Evolutionary conservation across 2,329 filamentous ascomycete genomes (phyloP).

Genomic region (Aspergillus sp.): DNA sequence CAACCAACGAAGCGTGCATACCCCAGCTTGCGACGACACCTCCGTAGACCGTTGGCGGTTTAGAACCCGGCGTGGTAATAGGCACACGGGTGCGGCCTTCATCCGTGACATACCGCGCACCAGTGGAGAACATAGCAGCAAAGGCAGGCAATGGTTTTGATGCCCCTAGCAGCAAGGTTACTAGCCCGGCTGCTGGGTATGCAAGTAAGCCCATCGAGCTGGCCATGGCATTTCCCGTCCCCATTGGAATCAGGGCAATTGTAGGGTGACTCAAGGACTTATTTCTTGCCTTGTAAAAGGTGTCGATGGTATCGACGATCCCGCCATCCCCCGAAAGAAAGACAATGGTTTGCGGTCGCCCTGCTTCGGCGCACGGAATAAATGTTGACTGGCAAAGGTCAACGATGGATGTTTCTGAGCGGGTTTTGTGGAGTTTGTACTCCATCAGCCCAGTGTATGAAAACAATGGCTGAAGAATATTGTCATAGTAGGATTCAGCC

Average conservation of each 20-base stretch:
- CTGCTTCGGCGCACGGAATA: slow-evolving; percentile 48
- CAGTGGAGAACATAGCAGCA: slow-evolving; percentile 58
- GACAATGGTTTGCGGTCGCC: slow-evolving; percentile 60
- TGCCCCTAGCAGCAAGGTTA: slow-evolving; percentile 59
- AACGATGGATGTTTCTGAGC: slow-evolving; percentile 60
- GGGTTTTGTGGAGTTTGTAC: slow-evolving; percentile 61
- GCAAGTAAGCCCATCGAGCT: slow-evolving; percentile 35
- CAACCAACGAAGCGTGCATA: slow-evolving; percentile 83
- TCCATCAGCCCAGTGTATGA: slow-evolving; percentile 41
- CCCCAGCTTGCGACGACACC: slow-evolving; percentile 88
- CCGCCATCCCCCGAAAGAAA: slow-evolving; percentile 88
- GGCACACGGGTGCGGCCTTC: slow-evolving; percentile 44
- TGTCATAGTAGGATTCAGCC: slow-evolving; percentile 55
- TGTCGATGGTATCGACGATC: slow-evolving; percentile 77
- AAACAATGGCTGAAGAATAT: slow-evolving; percentile 57
- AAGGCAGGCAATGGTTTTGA: slow-evolving; percentile 61
- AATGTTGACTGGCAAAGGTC: slow-evolving; percentile 57
- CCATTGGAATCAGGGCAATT: slow-evolving; percentile 55
- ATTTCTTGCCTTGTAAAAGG: slow-evolving; percentile 39
- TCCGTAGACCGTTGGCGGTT: slow-evolving; percentile 54
- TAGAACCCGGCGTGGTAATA: slow-evolving; percentile 24
- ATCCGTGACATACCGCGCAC: slow-evolving; percentile 46
- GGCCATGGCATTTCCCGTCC: slow-evolving; percentile 47
- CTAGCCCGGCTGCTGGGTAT: slow-evolving; percentile 44
- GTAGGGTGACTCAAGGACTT: slow-evolving; percentile 49